phyloP scores from a whole-genome alignment of 2,329 filamentous ascomycete species.

The Epichloe glyceriae region DNA sequence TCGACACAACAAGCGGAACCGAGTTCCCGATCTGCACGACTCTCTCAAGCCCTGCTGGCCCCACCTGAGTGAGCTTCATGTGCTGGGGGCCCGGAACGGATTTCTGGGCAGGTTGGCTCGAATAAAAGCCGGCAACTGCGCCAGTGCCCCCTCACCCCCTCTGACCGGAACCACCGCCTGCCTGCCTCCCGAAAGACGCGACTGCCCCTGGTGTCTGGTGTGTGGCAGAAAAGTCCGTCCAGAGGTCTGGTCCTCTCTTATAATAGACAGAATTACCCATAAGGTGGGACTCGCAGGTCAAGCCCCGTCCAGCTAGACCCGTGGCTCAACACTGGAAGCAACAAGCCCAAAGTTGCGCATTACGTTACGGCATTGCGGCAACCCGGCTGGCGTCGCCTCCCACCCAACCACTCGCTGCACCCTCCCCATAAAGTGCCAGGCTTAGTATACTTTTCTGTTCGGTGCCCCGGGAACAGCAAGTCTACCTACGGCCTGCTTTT shows the following conservation, averaged over 20 bases:
- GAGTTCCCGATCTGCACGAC: slow-evolving; percentile 9
- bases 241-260: not conserved
- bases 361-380: too few species aligned
- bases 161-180: not conserved
- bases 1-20: slow-evolving; percentile 5
- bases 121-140: not conserved
- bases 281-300: not conserved
- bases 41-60: slow-evolving; percentile 4
- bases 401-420: not conserved
- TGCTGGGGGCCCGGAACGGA: not conserved
- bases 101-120: not conserved
- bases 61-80: not conserved
- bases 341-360: not conserved
- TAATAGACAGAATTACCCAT: too few species aligned
- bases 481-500: slow-evolving; percentile 2
- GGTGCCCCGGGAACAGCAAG: slow-evolving; percentile 7
- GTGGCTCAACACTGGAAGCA: not conserved
- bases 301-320: not conserved
- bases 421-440: slow-evolving; percentile 3
- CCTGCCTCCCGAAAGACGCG: not conserved
- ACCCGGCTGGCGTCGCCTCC: not conserved
- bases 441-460: slow-evolving; percentile 4
- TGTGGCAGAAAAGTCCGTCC: not conserved
- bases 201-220: not conserved
- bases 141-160: not conserved